Base-by-base conservation (phyloP, 495 filamentous ascomycete genomes). In the Aspergillus asperescens region DNA sequence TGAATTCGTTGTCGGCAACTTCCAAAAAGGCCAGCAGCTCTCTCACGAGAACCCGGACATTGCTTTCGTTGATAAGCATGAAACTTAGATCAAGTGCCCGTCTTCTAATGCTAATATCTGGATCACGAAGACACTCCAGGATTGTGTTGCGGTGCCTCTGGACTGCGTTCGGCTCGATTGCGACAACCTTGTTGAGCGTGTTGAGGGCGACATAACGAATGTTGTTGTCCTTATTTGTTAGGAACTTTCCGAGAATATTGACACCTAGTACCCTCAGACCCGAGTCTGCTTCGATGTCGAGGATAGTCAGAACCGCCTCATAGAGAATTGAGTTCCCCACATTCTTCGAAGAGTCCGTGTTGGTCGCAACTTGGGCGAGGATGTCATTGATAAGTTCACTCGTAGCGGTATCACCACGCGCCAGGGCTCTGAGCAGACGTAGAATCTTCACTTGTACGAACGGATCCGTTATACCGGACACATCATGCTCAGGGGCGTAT, bases 321-420 rank as follows among this genome's bases (percentile, higher is more conserved):
- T 98, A 98, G 8, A 98, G 79, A 54, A 98, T 97, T 5, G 93
- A 87, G 65, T 98, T 98, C 47, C 93, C 93, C 24, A 98, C 93
- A 58, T 98, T 98, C 77, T 97, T 98, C 24, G 92, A 90, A 0
- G 93, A 90, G 60, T 98, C 93, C 1, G 93, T 98, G 64, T 98
- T 98, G 39, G 93, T 96, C 38, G 93, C 93, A 47, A 98, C 93
- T 75, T 98, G 94, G 29, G 93, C 94, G 48, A 98, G 73, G 53
- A 98, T 97, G 65, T 98, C 93, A 68, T 97, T 98, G 70, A 98
- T 96, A 64, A 94, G 83, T 70, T 98, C 93, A 62, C 90, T 96
- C 7, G 89, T 92, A 50, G 89, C 79, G 20, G 84, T 75, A 71
- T 98, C 90, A 35, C 93, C 93, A 49, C 89, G 84, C 16, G 84